Evolutionary conservation across 2,329 filamentous ascomycete genomes (phyloP).

Genomic region (Phaeosphaeriaceae sp.): DNA sequence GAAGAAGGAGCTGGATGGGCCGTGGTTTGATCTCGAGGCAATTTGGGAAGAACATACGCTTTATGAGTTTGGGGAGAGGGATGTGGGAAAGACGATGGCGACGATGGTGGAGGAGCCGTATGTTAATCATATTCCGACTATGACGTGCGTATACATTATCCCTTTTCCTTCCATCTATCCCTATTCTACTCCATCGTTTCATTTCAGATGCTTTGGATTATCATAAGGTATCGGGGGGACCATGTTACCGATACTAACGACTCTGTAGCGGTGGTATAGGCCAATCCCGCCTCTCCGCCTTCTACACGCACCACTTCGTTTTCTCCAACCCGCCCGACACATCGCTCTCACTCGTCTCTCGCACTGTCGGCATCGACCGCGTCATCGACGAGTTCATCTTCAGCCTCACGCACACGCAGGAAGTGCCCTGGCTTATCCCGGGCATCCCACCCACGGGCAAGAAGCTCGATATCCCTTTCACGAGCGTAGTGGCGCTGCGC

Average conservation of each 20-base stretch:
- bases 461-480: slow-evolving; percentile 66
- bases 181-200: no score
- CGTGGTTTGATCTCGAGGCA: slow-evolving; percentile 75
- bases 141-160: slow-evolving; percentile 47
- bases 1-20: slow-evolving; percentile 68
- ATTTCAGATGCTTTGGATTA: no score
- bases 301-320: slow-evolving; percentile 78
- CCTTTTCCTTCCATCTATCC: not conserved
- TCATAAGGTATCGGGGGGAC: no score
- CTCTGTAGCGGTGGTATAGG: slow-evolving; percentile 68
- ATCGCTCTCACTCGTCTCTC: slow-evolving; percentile 71
- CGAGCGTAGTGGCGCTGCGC: slow-evolving; percentile 69
- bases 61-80: slow-evolving; percentile 73
- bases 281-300: slow-evolving; percentile 65
- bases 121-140: slow-evolving; percentile 77
- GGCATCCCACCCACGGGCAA: slow-evolving; percentile 41
- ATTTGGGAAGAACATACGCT: slow-evolving; percentile 82
- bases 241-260: no score
- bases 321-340: slow-evolving; percentile 75
- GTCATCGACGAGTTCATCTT: slow-evolving; percentile 56
- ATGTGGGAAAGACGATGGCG: slow-evolving; percentile 76
- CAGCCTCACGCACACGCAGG: slow-evolving; percentile 40
- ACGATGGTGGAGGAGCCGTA: slow-evolving; percentile 83
- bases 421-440: slow-evolving; percentile 46
- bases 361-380: slow-evolving; percentile 74